Conservation (phyloP, 1,284 basidiomycete species). For the Cryptococcus deneoformans region DNA sequence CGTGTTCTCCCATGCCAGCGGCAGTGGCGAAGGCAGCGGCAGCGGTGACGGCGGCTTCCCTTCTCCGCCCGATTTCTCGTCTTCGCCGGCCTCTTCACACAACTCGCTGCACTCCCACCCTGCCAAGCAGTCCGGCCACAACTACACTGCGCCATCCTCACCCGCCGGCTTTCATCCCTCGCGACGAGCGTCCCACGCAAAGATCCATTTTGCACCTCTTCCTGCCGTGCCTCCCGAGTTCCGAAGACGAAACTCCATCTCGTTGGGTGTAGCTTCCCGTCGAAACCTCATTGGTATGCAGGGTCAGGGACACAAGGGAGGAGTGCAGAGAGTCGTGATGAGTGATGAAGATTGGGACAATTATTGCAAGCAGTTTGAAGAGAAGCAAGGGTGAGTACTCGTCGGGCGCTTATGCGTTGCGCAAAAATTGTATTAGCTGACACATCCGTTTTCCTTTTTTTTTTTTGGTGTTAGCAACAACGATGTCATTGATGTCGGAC, state of each 20-base stretch:
- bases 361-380: slow-evolving; percentile 36
- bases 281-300: slow-evolving; percentile 37
- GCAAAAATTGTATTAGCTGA: not conserved
- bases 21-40: not conserved
- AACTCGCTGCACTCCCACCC: not conserved
- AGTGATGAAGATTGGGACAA: slow-evolving; percentile 46
- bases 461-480: slow-evolving; percentile 4
- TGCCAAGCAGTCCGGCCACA: not conserved
- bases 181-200: slow-evolving; percentile 8
- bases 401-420: too few species aligned
- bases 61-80: not conserved
- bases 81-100: not conserved
- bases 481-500: slow-evolving; percentile 41
- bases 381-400: slow-evolving; percentile 28
- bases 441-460: not conserved
- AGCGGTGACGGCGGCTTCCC: not conserved
- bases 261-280: slow-evolving; percentile 43
- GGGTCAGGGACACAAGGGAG: slow-evolving; percentile 3
- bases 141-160: not conserved
- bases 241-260: slow-evolving; percentile 42
- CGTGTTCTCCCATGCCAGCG: not conserved
- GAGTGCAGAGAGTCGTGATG: slow-evolving; percentile 33
- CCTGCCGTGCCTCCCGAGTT: slow-evolving; percentile 39
- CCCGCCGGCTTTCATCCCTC: not conserved
- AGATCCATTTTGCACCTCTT: slow-evolving; percentile 34